Evolutionary conservation across 208 protist species (phyloP).

Genomic region (Acanthamoeba comandoni): DNA sequence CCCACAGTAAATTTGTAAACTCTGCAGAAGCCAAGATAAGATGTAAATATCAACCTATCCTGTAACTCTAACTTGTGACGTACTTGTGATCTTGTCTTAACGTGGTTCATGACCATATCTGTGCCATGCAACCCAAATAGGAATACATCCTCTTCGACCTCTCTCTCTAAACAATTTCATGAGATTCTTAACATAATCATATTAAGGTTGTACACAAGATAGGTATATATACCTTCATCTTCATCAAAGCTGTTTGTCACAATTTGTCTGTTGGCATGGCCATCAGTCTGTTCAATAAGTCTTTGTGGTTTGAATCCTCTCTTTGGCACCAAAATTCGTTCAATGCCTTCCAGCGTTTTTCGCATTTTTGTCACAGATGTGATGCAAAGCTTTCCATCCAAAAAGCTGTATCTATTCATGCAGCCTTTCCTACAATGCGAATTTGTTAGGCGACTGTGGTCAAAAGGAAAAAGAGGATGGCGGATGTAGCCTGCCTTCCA

Average conservation of each 20-base stretch:
- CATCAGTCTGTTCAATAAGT: not conserved
- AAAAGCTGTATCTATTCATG: no score
- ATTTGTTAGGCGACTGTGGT: no score
- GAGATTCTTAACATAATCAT: no score
- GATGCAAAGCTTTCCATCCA: not conserved
- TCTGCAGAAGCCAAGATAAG: not conserved
- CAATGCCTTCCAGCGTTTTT: slow-evolving; percentile 6
- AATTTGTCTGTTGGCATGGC: not conserved
- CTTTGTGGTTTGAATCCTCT: not conserved
- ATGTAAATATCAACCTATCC: not conserved
- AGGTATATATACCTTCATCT: no score
- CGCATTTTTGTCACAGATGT: slow-evolving; percentile 25
- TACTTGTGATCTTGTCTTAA: not conserved
- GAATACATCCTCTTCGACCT: slow-evolving; percentile 17
- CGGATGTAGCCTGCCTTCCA: no score
- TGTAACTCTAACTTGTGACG: not conserved
- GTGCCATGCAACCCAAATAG: slow-evolving; percentile 15
- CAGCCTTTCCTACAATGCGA: no score
- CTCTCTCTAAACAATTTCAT: no score
- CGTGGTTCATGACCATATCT: slow-evolving; percentile 43
- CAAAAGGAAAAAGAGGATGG: no score
- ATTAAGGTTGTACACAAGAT: no score
- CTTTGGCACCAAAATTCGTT: slow-evolving; percentile 52
- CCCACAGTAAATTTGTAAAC: slow-evolving; percentile 9
- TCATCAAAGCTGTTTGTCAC: no score